phyloP scores from a whole-genome alignment of 1,284 basidiomycete genomes.

The Moniliophthora roreri region DNA sequence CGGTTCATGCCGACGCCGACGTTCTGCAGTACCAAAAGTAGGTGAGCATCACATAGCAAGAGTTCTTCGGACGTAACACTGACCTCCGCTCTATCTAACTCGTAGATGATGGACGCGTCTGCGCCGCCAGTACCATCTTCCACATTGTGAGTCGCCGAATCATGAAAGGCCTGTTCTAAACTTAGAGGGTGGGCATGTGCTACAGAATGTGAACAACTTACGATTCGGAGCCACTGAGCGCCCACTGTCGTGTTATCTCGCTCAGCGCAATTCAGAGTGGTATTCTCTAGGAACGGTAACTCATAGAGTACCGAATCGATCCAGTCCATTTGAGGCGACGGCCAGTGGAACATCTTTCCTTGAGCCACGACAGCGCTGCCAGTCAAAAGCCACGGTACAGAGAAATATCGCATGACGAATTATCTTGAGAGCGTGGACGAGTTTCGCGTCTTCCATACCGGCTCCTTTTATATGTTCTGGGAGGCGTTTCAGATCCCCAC shows the following conservation, averaged over 20 bases:
- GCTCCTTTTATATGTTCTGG: no score
- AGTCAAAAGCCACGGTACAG: no score
- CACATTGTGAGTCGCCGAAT: conserved; percentile 26
- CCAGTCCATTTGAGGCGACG: not conserved
- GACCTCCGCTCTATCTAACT: conserved; percentile 27
- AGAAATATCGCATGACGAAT: no score
- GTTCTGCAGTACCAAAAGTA: conserved; percentile 23
- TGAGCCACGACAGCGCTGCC: not conserved
- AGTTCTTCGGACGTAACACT: not conserved
- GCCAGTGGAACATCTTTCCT: not conserved
- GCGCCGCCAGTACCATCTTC: conserved; percentile 26
- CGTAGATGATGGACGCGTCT: conserved; percentile 28
- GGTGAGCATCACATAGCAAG: not conserved
- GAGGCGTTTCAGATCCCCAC: no score
- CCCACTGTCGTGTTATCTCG: not conserved
- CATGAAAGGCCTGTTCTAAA: conserved; percentile 26
- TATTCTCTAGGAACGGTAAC: not conserved
- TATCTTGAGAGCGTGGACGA: no score
- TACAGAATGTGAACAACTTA: not conserved
- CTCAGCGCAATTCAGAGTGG: not conserved
- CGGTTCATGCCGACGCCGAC: conserved; percentile 24
- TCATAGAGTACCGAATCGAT: not conserved
- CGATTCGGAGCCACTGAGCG: not conserved
- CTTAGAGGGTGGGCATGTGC: no score
- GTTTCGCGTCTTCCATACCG: no score